These are phyloP conservation scores for Neolentinus lepideus DNA, from an alignment of 1,284 basidiomycete species.

Conservation along the genomic window DNA sequence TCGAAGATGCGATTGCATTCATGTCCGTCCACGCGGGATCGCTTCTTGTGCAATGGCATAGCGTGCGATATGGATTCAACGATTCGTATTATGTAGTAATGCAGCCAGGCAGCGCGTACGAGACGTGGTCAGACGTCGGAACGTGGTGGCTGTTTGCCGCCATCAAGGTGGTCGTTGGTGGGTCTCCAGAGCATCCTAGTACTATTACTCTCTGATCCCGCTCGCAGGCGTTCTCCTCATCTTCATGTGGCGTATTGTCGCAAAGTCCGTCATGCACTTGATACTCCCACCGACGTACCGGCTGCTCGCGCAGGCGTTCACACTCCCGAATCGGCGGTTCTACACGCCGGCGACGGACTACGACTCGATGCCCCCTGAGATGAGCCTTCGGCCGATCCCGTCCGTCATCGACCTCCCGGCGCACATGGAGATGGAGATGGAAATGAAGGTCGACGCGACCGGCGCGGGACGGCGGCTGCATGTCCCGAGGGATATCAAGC, in stretches of 20 bases:
- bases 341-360: constrained; percentile 90
- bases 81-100: constrained; percentile 25
- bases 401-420: constrained; percentile 78
- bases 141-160: constrained; percentile 51
- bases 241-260: constrained; percentile 80
- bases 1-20: constrained; percentile 95
- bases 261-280: constrained; percentile 68
- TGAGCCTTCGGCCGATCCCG: constrained; percentile 67
- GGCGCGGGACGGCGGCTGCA: background rate
- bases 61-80: constrained; percentile 29
- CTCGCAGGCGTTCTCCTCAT: constrained; percentile 53
- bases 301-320: constrained; percentile 51
- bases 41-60: constrained; percentile 63
- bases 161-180: constrained; percentile 57
- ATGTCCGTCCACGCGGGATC: constrained; percentile 78
- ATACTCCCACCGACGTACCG: constrained; percentile 82
- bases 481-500: background rate
- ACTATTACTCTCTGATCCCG: background rate
- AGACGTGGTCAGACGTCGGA: constrained; percentile 38
- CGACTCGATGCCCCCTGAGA: constrained; percentile 52
- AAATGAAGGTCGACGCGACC: constrained; percentile 9
- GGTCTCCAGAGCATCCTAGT: constrained; percentile 8
- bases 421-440: constrained; percentile 26
- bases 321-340: constrained; percentile 72
- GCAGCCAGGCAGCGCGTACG: constrained; percentile 53